Base-by-base conservation (phyloP, 2,329 filamentous ascomycete species). In the Microdochium paspali region DNA sequence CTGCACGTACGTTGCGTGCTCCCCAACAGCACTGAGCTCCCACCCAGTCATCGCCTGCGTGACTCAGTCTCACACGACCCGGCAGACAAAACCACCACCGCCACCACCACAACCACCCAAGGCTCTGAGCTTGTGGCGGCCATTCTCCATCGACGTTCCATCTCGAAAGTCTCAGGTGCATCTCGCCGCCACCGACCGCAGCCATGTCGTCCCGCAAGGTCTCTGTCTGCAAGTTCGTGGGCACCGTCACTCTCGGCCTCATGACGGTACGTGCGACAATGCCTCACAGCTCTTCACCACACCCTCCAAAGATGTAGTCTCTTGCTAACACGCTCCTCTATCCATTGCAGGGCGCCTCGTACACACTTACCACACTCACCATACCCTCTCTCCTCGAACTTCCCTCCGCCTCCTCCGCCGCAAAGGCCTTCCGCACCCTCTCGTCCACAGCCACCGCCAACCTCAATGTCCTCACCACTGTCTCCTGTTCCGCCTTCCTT, bases 191-290 rank as follows among this genome's bases (percentile, higher is more conserved):
- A 35, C 51, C 47, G 31, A 47, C 49, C 50, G 59, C 48, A 47
- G 73, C 62, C 66, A 86, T 89, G 79, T 74, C 80, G 57, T 80
- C 77, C 58, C 81, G 76, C 58, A 80, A 82, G 61, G 74, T 95
- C 61, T 83, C 87, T 48, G 70, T 85, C 65, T 81, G 87, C 71
- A 96, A 97, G 72, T 95, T 96, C 65, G 85, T 96, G 56, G 91
- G 91, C 61, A 94, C 89, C 46, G 80, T 95, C 55, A 91, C 86
- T 58, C 77, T 96, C 49, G 91, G 91, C 53, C 77, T 96, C 49
- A 70, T 95, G 65, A 95, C 90, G 50, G 90, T 95, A 44, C 9
- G 23, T 18, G 42, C 42, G 15, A 12, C n/a, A n/a, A n/a, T n/a
- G n/a, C n/a, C n/a, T 5, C 24, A 21, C 9, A 13, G 12, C 9